phyloP scores from a whole-genome alignment of 2,329 filamentous ascomycete species.

The Calonectria hawksworthii region DNA sequence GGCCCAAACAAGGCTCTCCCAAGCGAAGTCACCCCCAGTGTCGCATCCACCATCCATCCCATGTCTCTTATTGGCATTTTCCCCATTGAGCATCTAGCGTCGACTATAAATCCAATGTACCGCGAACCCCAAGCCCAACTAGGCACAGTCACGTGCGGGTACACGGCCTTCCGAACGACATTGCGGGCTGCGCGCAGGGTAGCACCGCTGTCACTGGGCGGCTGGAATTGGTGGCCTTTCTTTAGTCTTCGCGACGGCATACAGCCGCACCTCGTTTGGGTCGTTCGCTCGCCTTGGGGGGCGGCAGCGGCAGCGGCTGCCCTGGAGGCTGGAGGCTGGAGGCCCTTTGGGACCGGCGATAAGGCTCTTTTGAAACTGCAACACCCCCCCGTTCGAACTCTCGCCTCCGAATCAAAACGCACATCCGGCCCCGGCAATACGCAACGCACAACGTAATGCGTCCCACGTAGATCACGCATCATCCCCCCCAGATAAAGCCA shows the following conservation, averaged over 20 bases:
- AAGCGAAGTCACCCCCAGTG: conserved; percentile 22
- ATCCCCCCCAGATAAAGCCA: conserved; percentile 13
- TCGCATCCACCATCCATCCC: conserved; percentile 23
- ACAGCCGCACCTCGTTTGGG: neutral
- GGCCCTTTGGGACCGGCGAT: neutral
- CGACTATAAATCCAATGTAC: conserved; percentile 27
- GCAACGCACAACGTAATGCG: conserved; percentile 18
- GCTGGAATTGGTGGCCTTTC: conserved; percentile 13
- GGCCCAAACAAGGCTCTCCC: neutral
- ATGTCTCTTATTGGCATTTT: conserved; percentile 18
- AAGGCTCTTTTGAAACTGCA: conserved; percentile 7
- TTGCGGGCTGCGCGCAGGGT: neutral
- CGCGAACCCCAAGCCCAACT: conserved; percentile 8
- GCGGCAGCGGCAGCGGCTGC: too few relatives aligned
- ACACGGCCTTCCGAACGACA: neutral
- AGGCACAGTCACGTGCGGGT: conserved; percentile 14
- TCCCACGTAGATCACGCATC: conserved; percentile 16
- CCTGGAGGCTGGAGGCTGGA: neutral
- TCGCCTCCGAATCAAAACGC: conserved; percentile 8
- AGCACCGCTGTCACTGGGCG: neutral
- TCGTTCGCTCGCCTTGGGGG: too few relatives aligned
- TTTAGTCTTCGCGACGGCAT: neutral
- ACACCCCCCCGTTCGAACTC: neutral
- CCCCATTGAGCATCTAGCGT: conserved; percentile 19
- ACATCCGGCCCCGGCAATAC: conserved; percentile 10